Base-by-base conservation (phyloP, 345 rosid species). In the Microthlaspi erraticum region DNA sequence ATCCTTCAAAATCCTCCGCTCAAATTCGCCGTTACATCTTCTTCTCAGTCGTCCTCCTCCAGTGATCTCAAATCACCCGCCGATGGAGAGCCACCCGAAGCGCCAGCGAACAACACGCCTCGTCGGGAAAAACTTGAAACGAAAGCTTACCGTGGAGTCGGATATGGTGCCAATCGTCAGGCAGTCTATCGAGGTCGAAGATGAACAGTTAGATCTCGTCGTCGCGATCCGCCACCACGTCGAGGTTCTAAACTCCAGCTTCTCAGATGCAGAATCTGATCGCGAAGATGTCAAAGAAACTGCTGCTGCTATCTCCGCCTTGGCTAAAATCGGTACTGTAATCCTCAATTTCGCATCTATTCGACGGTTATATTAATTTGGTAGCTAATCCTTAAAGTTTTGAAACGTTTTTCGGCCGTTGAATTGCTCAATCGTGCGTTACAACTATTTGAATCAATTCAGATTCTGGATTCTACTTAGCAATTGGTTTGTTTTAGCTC, bases 291-390 rank as follows among this genome's bases (percentile, higher is more conserved):
- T 87, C 58, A 73, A 68, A 38, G 68, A 42, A 33, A 88, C 93
- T 14, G 69, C 74, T 74, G 64, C 70, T 41, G 66, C 68, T 14
- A 75, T 90, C 79, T 69, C 79, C 34, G 80, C 82, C n/a, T 62
- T 82, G 13, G 85, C 93, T 20, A 80, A 79, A 75, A 79, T 76
- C 54, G 93, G 96, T 90, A 72, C 41, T 1, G 45, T 60, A 9
- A 0, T 16, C 58, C 34, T 33, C 44, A n/a, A 0, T 42, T 6
- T 64, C 17, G 39, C 10, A n/a, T 77, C 7, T 20, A 10, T 5
- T 46, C 20, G 32, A 19, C 16, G 11, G 10, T 55, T 64, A 8
- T 8, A 18, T 16, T 18, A 42, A 42, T 31, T 19, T 26, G 29
- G 4, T 26, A 26, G 16, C 11, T 38, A n/a, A 12, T 3, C 32